Conservation (phyloP, 2,329 filamentous ascomycete species). For the Fusarium buharicum region DNA sequence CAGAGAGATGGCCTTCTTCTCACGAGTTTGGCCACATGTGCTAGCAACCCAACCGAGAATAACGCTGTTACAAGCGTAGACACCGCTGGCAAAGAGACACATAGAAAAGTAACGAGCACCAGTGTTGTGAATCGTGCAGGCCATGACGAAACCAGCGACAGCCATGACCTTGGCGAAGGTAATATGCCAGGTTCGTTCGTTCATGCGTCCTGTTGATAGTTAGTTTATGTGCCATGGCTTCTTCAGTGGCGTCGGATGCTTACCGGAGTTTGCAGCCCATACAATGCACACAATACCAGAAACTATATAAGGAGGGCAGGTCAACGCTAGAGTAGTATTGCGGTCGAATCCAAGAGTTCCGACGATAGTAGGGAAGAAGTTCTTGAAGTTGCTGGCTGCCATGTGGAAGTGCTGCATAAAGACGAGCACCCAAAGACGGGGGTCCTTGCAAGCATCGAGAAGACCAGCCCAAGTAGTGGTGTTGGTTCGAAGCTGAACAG, state of each 20-base stretch:
- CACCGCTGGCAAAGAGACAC: conserved; percentile 52
- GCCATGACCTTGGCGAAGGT: conserved; percentile 54
- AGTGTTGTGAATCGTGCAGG: conserved; percentile 41
- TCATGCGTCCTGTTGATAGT: conserved; percentile 50
- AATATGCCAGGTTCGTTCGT: conserved; percentile 57
- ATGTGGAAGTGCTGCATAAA: conserved; percentile 29
- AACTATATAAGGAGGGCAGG: conserved; percentile 60
- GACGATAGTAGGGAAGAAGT: conserved; percentile 52
- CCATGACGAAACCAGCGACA: conserved; percentile 41
- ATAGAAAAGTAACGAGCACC: conserved; percentile 44
- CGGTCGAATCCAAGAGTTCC: conserved; percentile 58
- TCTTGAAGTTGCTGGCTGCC: conserved; percentile 46
- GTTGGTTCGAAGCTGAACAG: conserved; percentile 51
- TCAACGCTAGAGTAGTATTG: conserved; percentile 61
- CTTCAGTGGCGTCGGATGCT: not conserved
- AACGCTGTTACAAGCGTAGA: conserved; percentile 56
- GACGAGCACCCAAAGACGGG: conserved; percentile 43
- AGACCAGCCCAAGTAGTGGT: conserved; percentile 55
- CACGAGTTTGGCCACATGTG: conserved; percentile 56
- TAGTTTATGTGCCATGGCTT: not conserved
- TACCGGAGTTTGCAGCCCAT: conserved; percentile 33
- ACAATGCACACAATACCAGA: conserved; percentile 47
- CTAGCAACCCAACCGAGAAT: conserved; percentile 56
- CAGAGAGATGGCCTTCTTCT: conserved; percentile 59
- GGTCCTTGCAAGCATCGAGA: conserved; percentile 53